phyloP scores from a whole-genome alignment of 2,329 filamentous ascomycete genomes.

The Tolypocladium tundrense region DNA sequence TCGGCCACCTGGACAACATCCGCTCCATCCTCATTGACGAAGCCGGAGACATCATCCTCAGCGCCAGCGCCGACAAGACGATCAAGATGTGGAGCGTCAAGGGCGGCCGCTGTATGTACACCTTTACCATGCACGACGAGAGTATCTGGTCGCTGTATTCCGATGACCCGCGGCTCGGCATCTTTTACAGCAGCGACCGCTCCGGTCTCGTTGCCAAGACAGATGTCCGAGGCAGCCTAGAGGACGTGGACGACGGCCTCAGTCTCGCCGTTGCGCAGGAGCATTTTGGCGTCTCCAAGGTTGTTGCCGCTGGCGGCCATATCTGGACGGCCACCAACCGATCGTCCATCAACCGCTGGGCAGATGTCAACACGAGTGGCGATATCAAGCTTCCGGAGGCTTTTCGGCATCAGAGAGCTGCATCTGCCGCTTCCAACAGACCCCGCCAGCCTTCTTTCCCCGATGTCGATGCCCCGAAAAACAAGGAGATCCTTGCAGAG shows the following conservation, averaged over 20 bases:
- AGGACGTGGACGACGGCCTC: slow-evolving; percentile 69
- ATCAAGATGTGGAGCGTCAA: slow-evolving; percentile 98
- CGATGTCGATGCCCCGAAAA: slow-evolving; percentile 24
- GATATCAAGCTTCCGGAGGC: slow-evolving; percentile 56
- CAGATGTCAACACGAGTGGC: slow-evolving; percentile 68
- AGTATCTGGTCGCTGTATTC: slow-evolving; percentile 96
- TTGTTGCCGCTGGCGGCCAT: slow-evolving; percentile 60
- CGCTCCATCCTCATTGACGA: slow-evolving; percentile 84
- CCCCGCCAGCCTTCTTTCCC: slow-evolving; percentile 21
- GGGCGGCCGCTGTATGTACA: slow-evolving; percentile 93
- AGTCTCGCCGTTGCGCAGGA: slow-evolving; percentile 89
- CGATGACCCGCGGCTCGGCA: slow-evolving; percentile 69
- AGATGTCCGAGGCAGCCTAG: slow-evolving; percentile 63
- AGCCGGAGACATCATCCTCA: slow-evolving; percentile 83
- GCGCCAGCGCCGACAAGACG: slow-evolving; percentile 89
- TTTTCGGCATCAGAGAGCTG: slow-evolving; percentile 36
- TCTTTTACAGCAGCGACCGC: slow-evolving; percentile 93
- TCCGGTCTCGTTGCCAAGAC: slow-evolving; percentile 94
- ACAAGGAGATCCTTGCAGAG: slow-evolving; percentile 63
- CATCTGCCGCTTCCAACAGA: slow-evolving; percentile 32
- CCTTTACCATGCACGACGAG: slow-evolving; percentile 96
- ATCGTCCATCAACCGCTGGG: slow-evolving; percentile 89
- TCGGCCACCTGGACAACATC: slow-evolving; percentile 92
- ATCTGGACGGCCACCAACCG: slow-evolving; percentile 86
- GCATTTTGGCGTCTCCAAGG: slow-evolving; percentile 66